Conservation (phyloP, 2,329 filamentous ascomycete species). For the Cladosporium sp. region DNA sequence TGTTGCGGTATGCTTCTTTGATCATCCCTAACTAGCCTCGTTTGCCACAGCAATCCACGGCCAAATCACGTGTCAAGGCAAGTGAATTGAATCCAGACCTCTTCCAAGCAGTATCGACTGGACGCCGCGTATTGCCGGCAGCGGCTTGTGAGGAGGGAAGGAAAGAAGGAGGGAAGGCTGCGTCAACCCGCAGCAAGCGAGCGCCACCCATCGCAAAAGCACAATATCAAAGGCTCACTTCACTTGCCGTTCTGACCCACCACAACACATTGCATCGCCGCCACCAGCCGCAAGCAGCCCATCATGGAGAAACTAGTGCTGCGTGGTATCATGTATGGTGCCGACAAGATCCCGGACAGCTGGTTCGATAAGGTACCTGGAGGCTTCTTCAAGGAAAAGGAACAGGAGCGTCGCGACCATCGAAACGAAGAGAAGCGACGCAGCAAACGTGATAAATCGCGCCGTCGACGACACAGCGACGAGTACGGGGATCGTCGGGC, state of each 20-base stretch:
- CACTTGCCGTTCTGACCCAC: not conserved
- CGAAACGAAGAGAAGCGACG: conserved; percentile 15
- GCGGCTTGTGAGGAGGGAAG: too few relatives aligned
- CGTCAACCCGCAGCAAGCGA: conserved; percentile 9
- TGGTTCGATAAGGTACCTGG: conserved; percentile 36
- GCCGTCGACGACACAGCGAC: conserved; percentile 23
- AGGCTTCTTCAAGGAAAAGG: conserved; percentile 32
- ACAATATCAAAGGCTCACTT: too few relatives aligned
- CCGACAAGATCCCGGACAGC: conserved; percentile 36
- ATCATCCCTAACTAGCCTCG: too few relatives aligned
- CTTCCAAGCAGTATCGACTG: not conserved
- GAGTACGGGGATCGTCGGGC: conserved; percentile 22
- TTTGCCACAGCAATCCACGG: too few relatives aligned
- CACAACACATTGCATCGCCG: too few relatives aligned
- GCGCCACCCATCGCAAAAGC: not conserved
- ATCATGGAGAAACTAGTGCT: conserved; percentile 26
- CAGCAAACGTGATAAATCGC: conserved; percentile 12
- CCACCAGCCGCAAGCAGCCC: not conserved
- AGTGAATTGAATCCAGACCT: too few relatives aligned
- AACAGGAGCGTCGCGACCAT: conserved; percentile 13
- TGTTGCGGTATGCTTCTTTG: too few relatives aligned
- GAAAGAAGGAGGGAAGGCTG: not conserved
- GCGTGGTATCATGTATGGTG: conserved; percentile 24
- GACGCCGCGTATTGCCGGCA: not conserved
- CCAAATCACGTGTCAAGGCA: not conserved